Conservation (phyloP, 345 rosid genomes). For the Eucalyptus curtisii region DNA sequence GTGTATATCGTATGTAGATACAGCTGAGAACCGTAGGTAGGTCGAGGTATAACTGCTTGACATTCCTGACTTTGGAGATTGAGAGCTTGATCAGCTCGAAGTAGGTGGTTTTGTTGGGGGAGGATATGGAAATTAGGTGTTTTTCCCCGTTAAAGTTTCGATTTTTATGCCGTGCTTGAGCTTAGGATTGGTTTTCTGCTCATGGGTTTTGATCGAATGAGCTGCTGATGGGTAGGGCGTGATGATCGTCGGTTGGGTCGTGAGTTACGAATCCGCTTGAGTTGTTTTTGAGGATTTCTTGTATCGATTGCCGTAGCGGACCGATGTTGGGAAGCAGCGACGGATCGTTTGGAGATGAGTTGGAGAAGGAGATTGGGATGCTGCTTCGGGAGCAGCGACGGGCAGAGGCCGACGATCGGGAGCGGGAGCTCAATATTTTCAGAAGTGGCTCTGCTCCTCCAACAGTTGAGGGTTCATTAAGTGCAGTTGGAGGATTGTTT, state of each 20-base stretch:
- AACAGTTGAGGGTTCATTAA: conserved; percentile 73
- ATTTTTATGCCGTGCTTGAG: not conserved
- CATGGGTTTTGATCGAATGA: not conserved
- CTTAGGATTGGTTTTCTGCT: not conserved
- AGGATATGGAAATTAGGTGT: not conserved
- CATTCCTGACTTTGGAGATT: not conserved
- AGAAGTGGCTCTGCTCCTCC: conserved; percentile 97
- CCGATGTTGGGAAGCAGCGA: conserved; percentile 59
- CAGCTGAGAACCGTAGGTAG: not conserved
- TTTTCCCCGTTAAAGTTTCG: not conserved
- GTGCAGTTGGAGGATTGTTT: conserved; percentile 60
- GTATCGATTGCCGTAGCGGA: conserved; percentile 39
- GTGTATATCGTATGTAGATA: not conserved
- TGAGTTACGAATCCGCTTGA: conserved; percentile 16
- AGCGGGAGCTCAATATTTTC: conserved; percentile 55
- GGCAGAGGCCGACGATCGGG: conserved; percentile 46
- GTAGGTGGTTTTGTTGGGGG: not conserved
- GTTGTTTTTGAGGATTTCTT: conserved; percentile 18
- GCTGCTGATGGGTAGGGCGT: not conserved
- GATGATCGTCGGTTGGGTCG: not conserved
- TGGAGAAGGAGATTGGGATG: conserved; percentile 61
- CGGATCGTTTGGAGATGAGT: conserved; percentile 62
- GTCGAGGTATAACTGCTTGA: not conserved
- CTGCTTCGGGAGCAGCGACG: conserved; percentile 37
- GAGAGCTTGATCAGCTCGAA: not conserved